Evolutionary conservation across 352 stramenopile species (phyloP), one percentile per base, ranked within the genome.

Genomic region (Pythium aristosporum): DNA sequence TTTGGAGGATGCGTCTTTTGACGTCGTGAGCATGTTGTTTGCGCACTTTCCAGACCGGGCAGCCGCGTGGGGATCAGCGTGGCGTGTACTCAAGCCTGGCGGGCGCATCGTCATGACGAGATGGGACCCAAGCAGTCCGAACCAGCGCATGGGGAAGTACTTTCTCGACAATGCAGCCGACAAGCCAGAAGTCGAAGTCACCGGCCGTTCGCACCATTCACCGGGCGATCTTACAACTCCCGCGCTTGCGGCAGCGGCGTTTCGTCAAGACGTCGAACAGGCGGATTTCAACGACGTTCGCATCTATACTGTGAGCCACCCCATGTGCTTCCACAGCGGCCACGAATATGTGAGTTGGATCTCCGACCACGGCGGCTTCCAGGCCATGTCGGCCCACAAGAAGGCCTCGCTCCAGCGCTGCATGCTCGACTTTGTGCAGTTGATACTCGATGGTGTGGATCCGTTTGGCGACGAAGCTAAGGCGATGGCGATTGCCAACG

Each of bases 11-110:
- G 54, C 43, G 9, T 63, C 57, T 2, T 67, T 71, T 52, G 65
- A 71, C 37, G 43, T 59, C 2, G 65, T 71, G 12, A 48, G 13
- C 20, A 67, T 58, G 25, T 39, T 57, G 39, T 71, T 71, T 57
- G 65, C 58, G 21, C 25, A 67, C 21, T 71, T 67, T 30, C 44
- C 57, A 0, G 51, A 71, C 43, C 65, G 65, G 6, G 37, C n/a
- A 15, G 52, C 52, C 6, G 65, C 58, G 15, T 71, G 65, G 65
- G 9, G 16, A 11, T 63, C 57, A 2, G 65, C 57, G 3, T 36
- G 20, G 34, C 65, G 65, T 10, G 65, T 71, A 34, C 37, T 71
- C 13, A 61, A 51, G 20, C 65, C 65, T 1, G 50, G 32, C 2
- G 65, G 65, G 0, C 50, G 46, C 2, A 18, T 71, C 1, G 15